A percentile compares a stretch with the other conserved stretches of the same genome.
phyloP scores from a whole-genome alignment of 208 protist species.

The Crithidia thermophila region DNA sequence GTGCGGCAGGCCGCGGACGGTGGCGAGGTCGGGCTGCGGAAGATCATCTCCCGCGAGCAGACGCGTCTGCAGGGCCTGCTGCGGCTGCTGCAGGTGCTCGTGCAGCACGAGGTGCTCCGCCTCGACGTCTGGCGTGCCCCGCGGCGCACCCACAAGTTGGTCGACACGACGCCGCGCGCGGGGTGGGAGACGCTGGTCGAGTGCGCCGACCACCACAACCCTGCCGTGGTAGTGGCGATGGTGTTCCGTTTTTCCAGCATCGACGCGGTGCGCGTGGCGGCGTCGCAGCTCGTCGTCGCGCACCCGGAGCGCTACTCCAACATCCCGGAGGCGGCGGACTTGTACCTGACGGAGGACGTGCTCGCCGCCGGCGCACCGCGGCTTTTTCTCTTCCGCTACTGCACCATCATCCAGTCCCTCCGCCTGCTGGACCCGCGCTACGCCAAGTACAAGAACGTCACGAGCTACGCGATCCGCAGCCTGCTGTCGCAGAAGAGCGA shows the following conservation, averaged over 20 bases:
- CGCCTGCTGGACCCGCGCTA: slow-evolving; percentile 68
- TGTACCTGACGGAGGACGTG: slow-evolving; percentile 74
- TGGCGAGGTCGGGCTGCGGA: slow-evolving; percentile 25
- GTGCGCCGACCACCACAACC: slow-evolving; percentile 61
- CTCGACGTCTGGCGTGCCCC: slow-evolving; percentile 74
- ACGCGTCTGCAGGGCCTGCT: slow-evolving; percentile 48
- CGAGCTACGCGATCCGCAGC: slow-evolving; percentile 75
- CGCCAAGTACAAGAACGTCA: slow-evolving; percentile 49
- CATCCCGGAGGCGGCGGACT: slow-evolving; percentile 64
- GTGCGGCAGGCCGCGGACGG: slow-evolving; percentile 21
- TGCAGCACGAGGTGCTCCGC: slow-evolving; percentile 74
- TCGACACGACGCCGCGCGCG: slow-evolving; percentile 28
- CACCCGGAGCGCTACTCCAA: slow-evolving; percentile 56
- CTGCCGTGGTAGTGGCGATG: slow-evolving; percentile 69
- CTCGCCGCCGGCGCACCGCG: slow-evolving; percentile 58
- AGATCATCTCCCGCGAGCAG: slow-evolving; percentile 49
- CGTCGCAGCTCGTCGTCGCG: slow-evolving; percentile 39
- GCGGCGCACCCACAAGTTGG: slow-evolving; percentile 44
- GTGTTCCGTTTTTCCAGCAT: slow-evolving; percentile 61
- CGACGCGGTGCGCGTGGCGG: slow-evolving; percentile 38
- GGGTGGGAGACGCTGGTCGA: slow-evolving; percentile 49
- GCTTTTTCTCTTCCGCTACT: slow-evolving; percentile 70
- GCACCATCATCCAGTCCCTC: slow-evolving; percentile 72
- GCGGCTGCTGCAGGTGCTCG: slow-evolving; percentile 55
- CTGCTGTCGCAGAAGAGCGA: slow-evolving; percentile 76